Percentiles rank a stretch among this genome's conserved stretches.
phyloP scores from a whole-genome alignment of 2,329 filamentous ascomycete species.

The Penicillium crustosum region DNA sequence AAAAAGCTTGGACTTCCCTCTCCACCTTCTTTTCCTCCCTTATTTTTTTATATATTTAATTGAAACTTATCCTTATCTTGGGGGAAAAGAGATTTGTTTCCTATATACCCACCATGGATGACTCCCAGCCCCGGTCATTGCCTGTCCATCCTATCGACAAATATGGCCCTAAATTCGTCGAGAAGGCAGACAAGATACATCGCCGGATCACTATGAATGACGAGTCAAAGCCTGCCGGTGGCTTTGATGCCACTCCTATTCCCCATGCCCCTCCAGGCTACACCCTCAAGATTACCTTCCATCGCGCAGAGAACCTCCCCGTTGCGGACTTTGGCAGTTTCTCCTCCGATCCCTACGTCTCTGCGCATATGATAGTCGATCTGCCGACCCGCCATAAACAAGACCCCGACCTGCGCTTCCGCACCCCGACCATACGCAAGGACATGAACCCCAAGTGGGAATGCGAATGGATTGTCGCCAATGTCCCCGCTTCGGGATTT shows the following conservation, averaged over 20 bases:
- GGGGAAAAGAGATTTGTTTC: neutral
- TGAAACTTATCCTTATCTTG: neutral
- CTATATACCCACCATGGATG: neutral
- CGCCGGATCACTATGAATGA: conserved; percentile 32
- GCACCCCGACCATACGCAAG: conserved; percentile 73
- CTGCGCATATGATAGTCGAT: conserved; percentile 70
- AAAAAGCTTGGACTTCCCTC: conserved; percentile 10
- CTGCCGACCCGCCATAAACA: conserved; percentile 80
- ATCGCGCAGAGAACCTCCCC: conserved; percentile 76
- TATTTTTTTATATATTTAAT: neutral
- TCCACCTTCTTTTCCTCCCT: no score
- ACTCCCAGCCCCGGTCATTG: conserved; percentile 17
- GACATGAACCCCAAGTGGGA: conserved; percentile 78
- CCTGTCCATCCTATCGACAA: conserved; percentile 32
- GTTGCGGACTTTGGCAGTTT: conserved; percentile 74
- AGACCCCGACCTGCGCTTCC: conserved; percentile 71
- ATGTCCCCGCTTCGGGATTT: conserved; percentile 79
- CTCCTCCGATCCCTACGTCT: conserved; percentile 80
- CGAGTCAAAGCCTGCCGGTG: conserved; percentile 62
- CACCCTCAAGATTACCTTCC: conserved; percentile 81
- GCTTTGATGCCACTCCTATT: conserved; percentile 76
- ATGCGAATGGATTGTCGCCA: conserved; percentile 82
- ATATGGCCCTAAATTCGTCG: conserved; percentile 41
- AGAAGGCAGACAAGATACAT: conserved; percentile 42
- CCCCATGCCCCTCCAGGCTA: conserved; percentile 74